Evolutionary conservation across 768 basidiomycete genomes (phyloP), one percentile per base, ranked within the genome.

Genomic region (Leccinum subgranulosum): DNA sequence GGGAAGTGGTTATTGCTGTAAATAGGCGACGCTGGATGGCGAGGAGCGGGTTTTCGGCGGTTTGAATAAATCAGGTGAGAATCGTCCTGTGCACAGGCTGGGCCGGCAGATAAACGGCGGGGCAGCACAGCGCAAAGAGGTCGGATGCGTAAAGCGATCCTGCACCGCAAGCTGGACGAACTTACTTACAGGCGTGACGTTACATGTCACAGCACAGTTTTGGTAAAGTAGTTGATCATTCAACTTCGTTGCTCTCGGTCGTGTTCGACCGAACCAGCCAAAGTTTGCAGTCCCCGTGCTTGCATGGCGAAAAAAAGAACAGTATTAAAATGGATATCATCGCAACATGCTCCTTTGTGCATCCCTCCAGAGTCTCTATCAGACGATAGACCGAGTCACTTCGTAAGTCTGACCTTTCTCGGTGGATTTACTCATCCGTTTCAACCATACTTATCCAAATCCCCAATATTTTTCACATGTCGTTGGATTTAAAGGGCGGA

Each of bases 141-240:
- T 63, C 53, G 64, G 62, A 61, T 61, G 64, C 51, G 31, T 58
- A 73, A 62, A 64, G 64, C 53, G 66, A 66, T 63, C 63, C 60
- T 64, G 61, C 58, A 73, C 60, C 11, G 54, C 61, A 62, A 56
- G 65, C 59, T 53, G 61, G 57, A 69, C 67, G 71, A 73, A 73
- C 71, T 66, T 73, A 73, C 71, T 73, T 74, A 72, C 68, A 46
- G 31, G 61, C 60, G 71, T 73, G 71, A 73, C 73, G 72, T 73
- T 68, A 65, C 69, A 17, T n/a, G 71, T 73, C 71, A 73, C 71
- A 57, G 52, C 51, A 63, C 71, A 34, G 54, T 70, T 68, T 65
- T 59, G 57, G 67, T 70, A 68, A 68, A 58, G 68, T 70, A 68
- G 67, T 70, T 68, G 67, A 68, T 68, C 67, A 68, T 43, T 43